These are phyloP conservation scores for Beauveria australis DNA, from an alignment of 2,329 filamentous ascomycete genomes.

Conservation along the genomic window DNA sequence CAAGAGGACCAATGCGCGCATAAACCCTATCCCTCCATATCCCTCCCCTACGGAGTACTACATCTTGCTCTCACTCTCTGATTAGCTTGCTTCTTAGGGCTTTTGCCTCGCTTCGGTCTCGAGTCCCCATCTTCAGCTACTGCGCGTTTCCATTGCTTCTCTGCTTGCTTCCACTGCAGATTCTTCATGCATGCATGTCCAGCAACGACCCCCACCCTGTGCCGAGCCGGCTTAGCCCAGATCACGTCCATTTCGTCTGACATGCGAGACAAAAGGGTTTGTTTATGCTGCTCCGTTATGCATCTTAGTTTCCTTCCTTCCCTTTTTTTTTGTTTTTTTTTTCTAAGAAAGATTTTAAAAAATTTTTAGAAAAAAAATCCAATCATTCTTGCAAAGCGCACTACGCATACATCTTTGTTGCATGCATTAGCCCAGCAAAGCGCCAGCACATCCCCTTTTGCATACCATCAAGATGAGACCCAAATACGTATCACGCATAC, in stretches of 20 bases:
- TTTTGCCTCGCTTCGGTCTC: not conserved
- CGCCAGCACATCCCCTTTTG: too few relatives aligned
- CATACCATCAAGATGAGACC: too few relatives aligned
- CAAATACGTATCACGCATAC: too few relatives aligned
- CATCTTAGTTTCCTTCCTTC: not conserved
- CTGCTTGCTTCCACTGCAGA: not conserved
- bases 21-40: not conserved
- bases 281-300: not conserved
- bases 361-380: not conserved
- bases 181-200: not conserved
- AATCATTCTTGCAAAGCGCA: not conserved
- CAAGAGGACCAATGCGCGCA: not conserved
- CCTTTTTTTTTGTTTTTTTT: not conserved
- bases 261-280: not conserved
- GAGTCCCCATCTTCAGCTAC: not conserved
- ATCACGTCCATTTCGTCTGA: not conserved
- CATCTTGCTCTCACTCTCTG: not conserved
- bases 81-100: not conserved
- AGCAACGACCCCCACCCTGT: not conserved
- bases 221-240: not conserved
- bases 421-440: too few relatives aligned
- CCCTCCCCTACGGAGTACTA: not conserved
- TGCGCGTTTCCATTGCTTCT: not conserved
- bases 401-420: too few relatives aligned
- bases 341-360: too few relatives aligned